Base-by-base conservation (phyloP, 441 rosid genomes). In the Corymbia citriodora region DNA sequence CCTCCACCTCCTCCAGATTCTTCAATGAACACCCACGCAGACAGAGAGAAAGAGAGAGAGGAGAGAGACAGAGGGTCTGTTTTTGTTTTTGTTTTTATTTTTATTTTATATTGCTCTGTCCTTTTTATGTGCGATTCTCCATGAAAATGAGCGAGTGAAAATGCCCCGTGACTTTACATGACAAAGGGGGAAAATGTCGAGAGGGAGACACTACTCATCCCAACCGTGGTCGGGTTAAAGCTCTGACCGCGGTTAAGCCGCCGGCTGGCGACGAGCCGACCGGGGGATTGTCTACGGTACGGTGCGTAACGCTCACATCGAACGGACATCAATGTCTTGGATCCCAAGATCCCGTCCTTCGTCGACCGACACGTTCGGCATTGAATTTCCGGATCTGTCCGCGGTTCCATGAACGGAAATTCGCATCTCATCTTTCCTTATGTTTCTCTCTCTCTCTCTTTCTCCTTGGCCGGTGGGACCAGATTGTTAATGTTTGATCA, bases 171-270 rank as follows among this genome's bases (percentile, higher is more conserved):
- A 14, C 3, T 31, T 54, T 11, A 18, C 33, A 36, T 6, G 25
- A 79, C 50, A 36, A 13, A 29, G 14, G 70, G 8, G 79, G 14
- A 2, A n/a, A 52, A 13, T 14, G 87, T 54, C 55, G 53, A 48
- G 54, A 49, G 54, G 53, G 14, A 27, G 29, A 16, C 9, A 16
- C 45, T 10, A 31, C 72, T 74, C 25, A 40, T 21, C 29, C 29
- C 14, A 92, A 92, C 90, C 85, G 19, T 48, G 90, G 89, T 89
- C 88, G n/a, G 89, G 89, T 89, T 90, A 54, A 29, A 8, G 17
- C 81, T 31, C 63, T 54, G n/a, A 92, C 93, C 90, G 90, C 52
- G 91, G 91, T 90, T 90, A 89, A 89, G 55, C 68, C 72, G 90
- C 53, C 53, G 89, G 89, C 61, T 48, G 59, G 79, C 54, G 13